phyloP scores from a whole-genome alignment of 805 yeast genomes.

The Saccharomycopsis guyanensis region DNA sequence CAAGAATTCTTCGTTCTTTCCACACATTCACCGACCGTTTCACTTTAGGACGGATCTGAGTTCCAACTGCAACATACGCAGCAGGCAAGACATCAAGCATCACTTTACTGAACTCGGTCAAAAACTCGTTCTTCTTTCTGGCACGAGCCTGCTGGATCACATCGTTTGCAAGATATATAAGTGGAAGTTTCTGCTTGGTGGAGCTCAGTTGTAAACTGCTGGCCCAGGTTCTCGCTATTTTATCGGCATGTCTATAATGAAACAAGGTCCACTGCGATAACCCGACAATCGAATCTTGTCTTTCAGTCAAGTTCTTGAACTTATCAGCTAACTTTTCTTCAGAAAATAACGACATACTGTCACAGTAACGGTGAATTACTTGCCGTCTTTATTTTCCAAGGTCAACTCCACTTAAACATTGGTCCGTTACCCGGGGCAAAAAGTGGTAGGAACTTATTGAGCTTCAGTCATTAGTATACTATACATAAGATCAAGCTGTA shows the following conservation, averaged over 20 bases:
- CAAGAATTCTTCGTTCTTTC: conserved; percentile 46
- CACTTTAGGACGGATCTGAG: conserved; percentile 30
- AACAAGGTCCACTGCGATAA: conserved; percentile 68
- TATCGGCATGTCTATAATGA: conserved; percentile 50
- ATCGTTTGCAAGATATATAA: conserved; percentile 71
- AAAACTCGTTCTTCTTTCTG: conserved; percentile 49
- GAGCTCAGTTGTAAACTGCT: conserved; percentile 30
- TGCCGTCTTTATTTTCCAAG: too few relatives aligned
- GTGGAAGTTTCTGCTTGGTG: conserved; percentile 40
- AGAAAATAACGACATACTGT: conserved; percentile 37
- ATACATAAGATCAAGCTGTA: too few relatives aligned
- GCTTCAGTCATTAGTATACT: too few relatives aligned
- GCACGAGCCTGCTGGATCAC: conserved; percentile 72
- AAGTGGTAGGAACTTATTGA: too few relatives aligned
- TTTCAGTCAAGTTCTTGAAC: conserved; percentile 42
- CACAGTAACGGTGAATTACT: not conserved
- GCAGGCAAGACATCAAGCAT: conserved; percentile 36
- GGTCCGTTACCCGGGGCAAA: too few relatives aligned
- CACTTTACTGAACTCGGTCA: conserved; percentile 46
- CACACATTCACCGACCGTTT: conserved; percentile 48
- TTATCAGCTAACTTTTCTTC: conserved; percentile 42
- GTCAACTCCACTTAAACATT: too few relatives aligned
- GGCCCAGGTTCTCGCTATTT: conserved; percentile 49
- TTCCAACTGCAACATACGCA: conserved; percentile 22
- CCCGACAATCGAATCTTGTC: conserved; percentile 68